A percentile compares a stretch with the other conserved stretches of the same genome.
These are phyloP conservation scores for Leccinum arenicola DNA, from an alignment of 768 basidiomycete species.

Conservation along the genomic window DNA sequence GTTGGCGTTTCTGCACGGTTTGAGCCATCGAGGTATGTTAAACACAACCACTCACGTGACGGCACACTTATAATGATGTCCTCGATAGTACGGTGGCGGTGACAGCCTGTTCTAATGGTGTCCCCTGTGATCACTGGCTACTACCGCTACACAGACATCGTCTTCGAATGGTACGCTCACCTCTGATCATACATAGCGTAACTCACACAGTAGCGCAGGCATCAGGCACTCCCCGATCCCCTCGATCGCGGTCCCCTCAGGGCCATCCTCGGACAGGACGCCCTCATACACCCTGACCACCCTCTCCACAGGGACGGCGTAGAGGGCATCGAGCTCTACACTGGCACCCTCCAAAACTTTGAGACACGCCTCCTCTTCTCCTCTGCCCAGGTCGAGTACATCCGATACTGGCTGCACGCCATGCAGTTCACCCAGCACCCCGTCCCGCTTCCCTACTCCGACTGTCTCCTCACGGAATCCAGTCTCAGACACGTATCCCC, in stretches of 20 bases:
- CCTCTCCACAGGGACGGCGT: slow-evolving; percentile 64
- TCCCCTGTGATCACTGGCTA: slow-evolving; percentile 61
- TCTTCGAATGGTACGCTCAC: slow-evolving; percentile 67
- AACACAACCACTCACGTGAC: neutral
- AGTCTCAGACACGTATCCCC: slow-evolving; percentile 59
- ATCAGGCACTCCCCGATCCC: slow-evolving; percentile 51
- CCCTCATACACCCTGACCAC: slow-evolving; percentile 66
- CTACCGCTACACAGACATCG: slow-evolving; percentile 83
- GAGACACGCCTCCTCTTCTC: slow-evolving; percentile 81
- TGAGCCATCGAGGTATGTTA: slow-evolving; percentile 53
- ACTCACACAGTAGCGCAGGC: slow-evolving; percentile 39
- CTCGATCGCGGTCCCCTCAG: slow-evolving; percentile 63
- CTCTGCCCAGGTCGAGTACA: slow-evolving; percentile 80
- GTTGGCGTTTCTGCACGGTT: slow-evolving; percentile 55
- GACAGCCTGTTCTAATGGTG: slow-evolving; percentile 17
- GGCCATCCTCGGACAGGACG: slow-evolving; percentile 68
- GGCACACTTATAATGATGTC: too few relatives aligned
- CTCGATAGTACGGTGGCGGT: neutral
- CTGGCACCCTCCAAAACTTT: slow-evolving; percentile 73
- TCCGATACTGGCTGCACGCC: slow-evolving; percentile 79
- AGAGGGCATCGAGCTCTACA: slow-evolving; percentile 67
- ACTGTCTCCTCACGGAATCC: slow-evolving; percentile 64
- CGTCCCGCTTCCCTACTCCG: slow-evolving; percentile 74
- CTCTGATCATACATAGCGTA: neutral
- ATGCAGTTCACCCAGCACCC: slow-evolving; percentile 61